phyloP scores from a whole-genome alignment of 345 rosid genomes.

The Physaria fendleri region DNA sequence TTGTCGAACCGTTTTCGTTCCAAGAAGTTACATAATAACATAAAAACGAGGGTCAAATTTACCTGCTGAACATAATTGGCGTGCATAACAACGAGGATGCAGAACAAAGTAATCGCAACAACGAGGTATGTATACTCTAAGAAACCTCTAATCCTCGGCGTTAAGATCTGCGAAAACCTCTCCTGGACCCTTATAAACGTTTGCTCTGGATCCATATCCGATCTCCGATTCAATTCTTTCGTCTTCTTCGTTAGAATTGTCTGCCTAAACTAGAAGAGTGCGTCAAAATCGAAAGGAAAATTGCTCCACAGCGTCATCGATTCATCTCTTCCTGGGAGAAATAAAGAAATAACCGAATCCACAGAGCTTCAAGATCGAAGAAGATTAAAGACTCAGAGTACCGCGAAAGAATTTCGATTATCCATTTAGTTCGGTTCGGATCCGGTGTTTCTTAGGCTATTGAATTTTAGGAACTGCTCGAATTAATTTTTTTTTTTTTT shows the following conservation, averaged over 20 bases:
- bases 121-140: slow-evolving; percentile 76
- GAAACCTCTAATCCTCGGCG: slow-evolving; percentile 63
- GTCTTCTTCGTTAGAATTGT: not conserved
- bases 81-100: slow-evolving; percentile 95
- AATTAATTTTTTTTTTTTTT: too few species aligned
- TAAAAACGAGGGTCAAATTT: not conserved
- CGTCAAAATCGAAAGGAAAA: slow-evolving; percentile 22
- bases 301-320: too few species aligned
- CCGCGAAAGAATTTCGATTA: not conserved
- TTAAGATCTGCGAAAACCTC: slow-evolving; percentile 86
- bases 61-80: slow-evolving; percentile 99
- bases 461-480: too few species aligned
- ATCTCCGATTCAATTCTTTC: not conserved
- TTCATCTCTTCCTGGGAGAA: not conserved
- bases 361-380: not conserved
- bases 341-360: not conserved
- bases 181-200: slow-evolving; percentile 93
- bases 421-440: too few species aligned
- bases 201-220: slow-evolving; percentile 93
- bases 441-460: too few species aligned
- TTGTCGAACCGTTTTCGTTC: not conserved
- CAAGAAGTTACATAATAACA: not conserved
- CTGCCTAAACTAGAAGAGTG: not conserved
- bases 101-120: slow-evolving; percentile 77
- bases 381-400: slow-evolving; percentile 1